Conservation (phyloP, 805 yeast species). For the Cyberlindnera americana region DNA sequence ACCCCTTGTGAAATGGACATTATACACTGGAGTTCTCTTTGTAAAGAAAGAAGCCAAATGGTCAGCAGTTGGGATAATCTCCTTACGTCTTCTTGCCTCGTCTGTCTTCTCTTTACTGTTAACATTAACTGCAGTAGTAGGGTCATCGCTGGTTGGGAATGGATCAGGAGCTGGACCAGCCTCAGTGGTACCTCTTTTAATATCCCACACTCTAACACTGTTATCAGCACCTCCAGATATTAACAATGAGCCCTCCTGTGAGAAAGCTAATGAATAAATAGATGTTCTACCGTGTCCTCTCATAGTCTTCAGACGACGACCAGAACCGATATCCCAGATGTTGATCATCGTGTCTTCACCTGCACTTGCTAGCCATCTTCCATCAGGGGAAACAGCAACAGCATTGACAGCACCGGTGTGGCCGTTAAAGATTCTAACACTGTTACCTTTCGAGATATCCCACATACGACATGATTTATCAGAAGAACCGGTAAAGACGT, state of each 20-base stretch:
- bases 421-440: constrained; percentile 89
- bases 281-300: constrained; percentile 90
- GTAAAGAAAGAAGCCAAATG: constrained; percentile 93
- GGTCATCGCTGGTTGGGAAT: constrained; percentile 33
- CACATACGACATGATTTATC: constrained; percentile 98
- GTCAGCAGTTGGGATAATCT: constrained; percentile 79
- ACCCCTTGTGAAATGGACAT: constrained; percentile 86
- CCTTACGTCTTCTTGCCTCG: constrained; percentile 53
- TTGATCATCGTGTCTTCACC: constrained; percentile 89
- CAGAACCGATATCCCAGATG: constrained; percentile 93
- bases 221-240: constrained; percentile 92
- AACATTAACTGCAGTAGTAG: constrained; percentile 22
- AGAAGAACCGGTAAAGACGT: constrained; percentile 90
- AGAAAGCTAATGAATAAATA: constrained; percentile 79
- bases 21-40: constrained; percentile 89
- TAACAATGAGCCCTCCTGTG: constrained; percentile 82
- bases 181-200: constrained; percentile 78
- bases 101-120: constrained; percentile 37
- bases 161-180: constrained; percentile 77
- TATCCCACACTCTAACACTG: constrained; percentile 95
- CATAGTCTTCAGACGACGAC: constrained; percentile 85
- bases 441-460: constrained; percentile 87
- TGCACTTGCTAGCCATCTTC: constrained; percentile 92
- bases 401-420: constrained; percentile 87
- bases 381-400: constrained; percentile 91